Conservation (phyloP, 2,329 filamentous ascomycete species). For the Talaromyces rugulosus region DNA sequence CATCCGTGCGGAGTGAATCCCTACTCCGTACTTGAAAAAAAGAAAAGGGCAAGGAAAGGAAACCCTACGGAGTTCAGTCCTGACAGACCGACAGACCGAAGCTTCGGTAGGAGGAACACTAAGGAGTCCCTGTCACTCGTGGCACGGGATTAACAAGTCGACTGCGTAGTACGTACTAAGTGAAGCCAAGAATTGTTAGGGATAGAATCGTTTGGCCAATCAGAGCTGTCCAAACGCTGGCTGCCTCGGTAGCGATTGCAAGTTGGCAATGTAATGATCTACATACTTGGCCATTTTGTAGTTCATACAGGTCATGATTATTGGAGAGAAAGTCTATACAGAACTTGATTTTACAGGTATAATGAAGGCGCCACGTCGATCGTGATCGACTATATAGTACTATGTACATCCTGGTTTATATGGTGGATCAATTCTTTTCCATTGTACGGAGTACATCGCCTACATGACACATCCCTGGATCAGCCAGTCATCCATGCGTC, state of each 20-base stretch:
- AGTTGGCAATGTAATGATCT: neutral
- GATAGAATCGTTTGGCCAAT: neutral
- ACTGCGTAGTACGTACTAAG: neutral
- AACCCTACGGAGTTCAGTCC: too few species aligned
- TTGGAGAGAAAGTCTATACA: too few species aligned
- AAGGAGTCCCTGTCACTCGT: too few species aligned
- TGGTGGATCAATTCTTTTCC: neutral
- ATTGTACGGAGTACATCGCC: neutral
- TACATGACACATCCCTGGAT: neutral
- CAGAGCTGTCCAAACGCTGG: neutral
- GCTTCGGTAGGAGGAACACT: too few species aligned
- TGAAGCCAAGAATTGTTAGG: neutral
- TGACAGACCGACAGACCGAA: too few species aligned
- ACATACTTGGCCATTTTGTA: neutral
- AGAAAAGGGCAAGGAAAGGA: too few species aligned
- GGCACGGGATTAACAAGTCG: too few species aligned
- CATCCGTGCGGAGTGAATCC: neutral
- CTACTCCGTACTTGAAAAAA: too few species aligned
- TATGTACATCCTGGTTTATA: neutral
- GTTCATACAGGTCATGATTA: too few species aligned
- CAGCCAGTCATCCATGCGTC: neutral
- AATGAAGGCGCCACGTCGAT: neutral
- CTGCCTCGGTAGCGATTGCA: neutral
- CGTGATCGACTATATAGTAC: neutral
- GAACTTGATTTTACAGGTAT: neutral